A percentile compares a stretch with the other conserved stretches of the same genome.
Evolutionary conservation across 805 yeast genomes (phyloP).

Genomic region (Hanseniaspora clermontiae): DNA sequence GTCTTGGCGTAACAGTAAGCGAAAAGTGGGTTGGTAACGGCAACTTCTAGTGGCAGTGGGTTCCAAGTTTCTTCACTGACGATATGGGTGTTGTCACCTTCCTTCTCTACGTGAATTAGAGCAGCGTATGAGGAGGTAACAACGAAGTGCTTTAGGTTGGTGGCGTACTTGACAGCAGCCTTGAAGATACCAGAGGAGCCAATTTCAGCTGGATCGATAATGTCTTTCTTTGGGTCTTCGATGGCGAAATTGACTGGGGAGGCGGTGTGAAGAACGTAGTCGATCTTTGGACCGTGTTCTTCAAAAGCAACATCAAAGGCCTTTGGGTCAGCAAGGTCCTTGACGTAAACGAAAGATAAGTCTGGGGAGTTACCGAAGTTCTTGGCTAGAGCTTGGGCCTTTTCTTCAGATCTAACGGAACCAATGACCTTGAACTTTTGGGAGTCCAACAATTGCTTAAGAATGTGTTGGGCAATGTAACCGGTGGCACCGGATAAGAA

Average conservation of each 20-base stretch:
- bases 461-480: slow-evolving; percentile 38
- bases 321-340: slow-evolving; percentile 25
- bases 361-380: slow-evolving; percentile 23
- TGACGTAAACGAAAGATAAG: slow-evolving; percentile 26
- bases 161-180: slow-evolving; percentile 33
- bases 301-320: slow-evolving; percentile 38
- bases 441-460: slow-evolving; percentile 29
- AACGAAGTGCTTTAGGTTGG: slow-evolving; percentile 37
- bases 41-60: slow-evolving; percentile 23
- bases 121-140: slow-evolving; percentile 50
- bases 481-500: slow-evolving; percentile 43
- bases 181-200: slow-evolving; percentile 42
- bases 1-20: slow-evolving; percentile 35
- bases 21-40: slow-evolving; percentile 17
- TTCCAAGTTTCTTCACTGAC: slow-evolving; percentile 30
- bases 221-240: slow-evolving; percentile 34
- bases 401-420: slow-evolving; percentile 35
- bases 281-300: slow-evolving; percentile 30
- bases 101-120: slow-evolving; percentile 14
- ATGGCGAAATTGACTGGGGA: slow-evolving; percentile 33
- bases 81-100: too few species aligned
- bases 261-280: slow-evolving; percentile 39
- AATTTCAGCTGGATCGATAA: slow-evolving; percentile 44
- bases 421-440: slow-evolving; percentile 36
- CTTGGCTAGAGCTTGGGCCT: slow-evolving; percentile 30